Evolutionary conservation across 176 grass and related monocot species (phyloP), one percentile per base, ranked within the genome.

Genomic region (Carex kokanica): DNA sequence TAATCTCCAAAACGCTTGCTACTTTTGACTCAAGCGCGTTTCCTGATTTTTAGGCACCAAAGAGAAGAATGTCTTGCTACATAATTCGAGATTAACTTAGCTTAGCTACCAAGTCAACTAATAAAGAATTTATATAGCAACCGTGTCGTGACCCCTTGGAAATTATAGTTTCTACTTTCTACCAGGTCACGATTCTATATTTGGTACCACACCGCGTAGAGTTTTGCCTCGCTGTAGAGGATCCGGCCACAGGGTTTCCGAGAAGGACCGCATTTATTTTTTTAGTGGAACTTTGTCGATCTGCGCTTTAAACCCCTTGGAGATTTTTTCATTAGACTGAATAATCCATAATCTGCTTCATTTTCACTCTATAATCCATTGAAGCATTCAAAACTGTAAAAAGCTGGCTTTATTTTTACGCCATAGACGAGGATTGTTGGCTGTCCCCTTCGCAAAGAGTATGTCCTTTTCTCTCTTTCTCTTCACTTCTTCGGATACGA

Each of bases 1-100:
- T 74, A 73, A 73, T 49, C 24, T 24, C 9, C 9, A 24, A 25
- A 49, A 20, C 0, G 10, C n/a, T 51, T 74, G 17, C 40, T 72
- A 47, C 29, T 74, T 74, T 14, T 13, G n/a, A 20, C 18, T 73
- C 15, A 68, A 73, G n/a, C 69, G 69, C 69, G 69, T 74, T 74
- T 51, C 69, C 41, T 74, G 40, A 41, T 11, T 69, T 64, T 69
- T 69, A 69, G 66, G 66, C 66, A 69, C 6, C 13, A 38, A n/a
- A 40, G 14, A 74, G 16, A 74, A 74, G n/a, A 51, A 51, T 74
- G 40, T 49, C 41, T 49, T 74, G 43, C 17, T 67, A 17, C 14
- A 49, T 49, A 12, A 2, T 18, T 17, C 2, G 13, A 6, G 14
- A 17, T 68, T 68, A 18, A 17, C 66, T 69, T 69, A 69, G 17